phyloP scores from a whole-genome alignment of 768 basidiomycete species.

The Pleurotus salmoneostramineus region DNA sequence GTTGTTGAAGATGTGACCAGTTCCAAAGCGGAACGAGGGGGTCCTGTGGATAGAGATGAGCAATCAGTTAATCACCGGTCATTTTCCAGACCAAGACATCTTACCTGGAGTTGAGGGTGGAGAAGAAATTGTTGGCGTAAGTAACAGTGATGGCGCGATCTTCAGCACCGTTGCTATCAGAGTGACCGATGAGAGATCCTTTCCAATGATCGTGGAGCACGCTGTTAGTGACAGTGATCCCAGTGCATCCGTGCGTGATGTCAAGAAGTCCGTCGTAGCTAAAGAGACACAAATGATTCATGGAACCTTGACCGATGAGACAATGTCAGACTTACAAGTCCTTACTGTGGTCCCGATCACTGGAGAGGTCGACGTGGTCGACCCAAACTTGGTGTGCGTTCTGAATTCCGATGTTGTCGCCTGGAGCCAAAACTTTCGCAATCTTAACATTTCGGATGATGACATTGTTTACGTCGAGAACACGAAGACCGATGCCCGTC shows the following conservation, averaged over 20 bases:
- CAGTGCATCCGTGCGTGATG: constrained; percentile 39
- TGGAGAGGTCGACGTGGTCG: constrained; percentile 41
- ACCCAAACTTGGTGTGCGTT: constrained; percentile 36
- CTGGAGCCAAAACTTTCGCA: constrained; percentile 42
- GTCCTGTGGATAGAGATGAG: constrained; percentile 17
- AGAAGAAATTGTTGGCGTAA: constrained; percentile 8
- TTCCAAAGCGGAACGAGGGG: constrained; percentile 42
- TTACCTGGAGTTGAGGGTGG: neutral
- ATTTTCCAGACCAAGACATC: neutral
- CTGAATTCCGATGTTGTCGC: constrained; percentile 43
- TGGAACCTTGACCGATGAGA: neutral
- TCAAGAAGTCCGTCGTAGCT: constrained; percentile 44
- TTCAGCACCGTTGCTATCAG: constrained; percentile 35
- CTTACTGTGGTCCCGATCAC: constrained; percentile 40
- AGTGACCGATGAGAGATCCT: constrained; percentile 38
- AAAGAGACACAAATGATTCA: neutral
- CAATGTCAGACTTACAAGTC: constrained; percentile 23
- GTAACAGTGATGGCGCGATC: constrained; percentile 21
- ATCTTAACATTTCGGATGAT: constrained; percentile 48
- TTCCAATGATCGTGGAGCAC: constrained; percentile 45
- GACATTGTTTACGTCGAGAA: constrained; percentile 36
- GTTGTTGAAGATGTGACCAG: constrained; percentile 44
- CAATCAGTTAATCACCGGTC: neutral
- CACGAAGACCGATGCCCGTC: constrained; percentile 40
- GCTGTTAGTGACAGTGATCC: constrained; percentile 37